These are phyloP conservation scores for Podaxis sp. DNA, from an alignment of 768 basidiomycete genomes.

Conservation along the genomic window DNA sequence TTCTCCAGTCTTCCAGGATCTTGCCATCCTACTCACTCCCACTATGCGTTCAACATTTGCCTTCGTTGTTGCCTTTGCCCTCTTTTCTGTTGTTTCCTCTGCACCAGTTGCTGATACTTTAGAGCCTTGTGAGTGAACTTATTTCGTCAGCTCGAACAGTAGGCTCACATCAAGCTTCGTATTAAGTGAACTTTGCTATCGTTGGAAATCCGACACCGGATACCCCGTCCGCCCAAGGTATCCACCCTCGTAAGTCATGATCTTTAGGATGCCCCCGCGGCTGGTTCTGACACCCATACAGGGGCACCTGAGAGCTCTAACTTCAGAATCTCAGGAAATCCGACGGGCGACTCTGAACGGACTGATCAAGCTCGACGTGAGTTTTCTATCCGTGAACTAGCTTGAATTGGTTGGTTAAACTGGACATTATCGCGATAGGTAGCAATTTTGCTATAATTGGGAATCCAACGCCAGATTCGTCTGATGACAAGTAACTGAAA, in stretches of 20 bases:
- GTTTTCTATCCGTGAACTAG: not conserved
- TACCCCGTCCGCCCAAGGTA: not conserved
- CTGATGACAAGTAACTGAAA: not conserved
- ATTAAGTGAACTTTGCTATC: slow-evolving; percentile 5
- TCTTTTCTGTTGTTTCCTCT: not conserved
- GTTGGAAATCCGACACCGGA: slow-evolving; percentile 10
- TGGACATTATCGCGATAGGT: not conserved
- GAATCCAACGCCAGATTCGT: not conserved
- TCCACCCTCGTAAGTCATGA: not conserved
- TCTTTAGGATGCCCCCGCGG: not conserved
- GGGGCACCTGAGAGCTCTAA: not conserved
- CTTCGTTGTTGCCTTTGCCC: not conserved
- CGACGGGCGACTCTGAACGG: not conserved
- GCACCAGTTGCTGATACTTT: not conserved
- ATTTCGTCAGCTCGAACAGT: not conserved
- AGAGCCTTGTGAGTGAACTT: not conserved
- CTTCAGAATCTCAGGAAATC: slow-evolving; percentile 6
- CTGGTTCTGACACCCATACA: not conserved
- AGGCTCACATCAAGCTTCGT: not conserved
- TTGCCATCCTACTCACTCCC: not conserved
- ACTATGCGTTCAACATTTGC: slow-evolving; percentile 4
- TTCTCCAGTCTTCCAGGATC: no score
- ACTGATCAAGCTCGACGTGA: not conserved
- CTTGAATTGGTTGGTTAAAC: not conserved
- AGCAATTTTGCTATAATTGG: not conserved